Evolutionary conservation across 2,329 filamentous ascomycete species (phyloP).

Genomic region (Fusarium fujikuroi): DNA sequence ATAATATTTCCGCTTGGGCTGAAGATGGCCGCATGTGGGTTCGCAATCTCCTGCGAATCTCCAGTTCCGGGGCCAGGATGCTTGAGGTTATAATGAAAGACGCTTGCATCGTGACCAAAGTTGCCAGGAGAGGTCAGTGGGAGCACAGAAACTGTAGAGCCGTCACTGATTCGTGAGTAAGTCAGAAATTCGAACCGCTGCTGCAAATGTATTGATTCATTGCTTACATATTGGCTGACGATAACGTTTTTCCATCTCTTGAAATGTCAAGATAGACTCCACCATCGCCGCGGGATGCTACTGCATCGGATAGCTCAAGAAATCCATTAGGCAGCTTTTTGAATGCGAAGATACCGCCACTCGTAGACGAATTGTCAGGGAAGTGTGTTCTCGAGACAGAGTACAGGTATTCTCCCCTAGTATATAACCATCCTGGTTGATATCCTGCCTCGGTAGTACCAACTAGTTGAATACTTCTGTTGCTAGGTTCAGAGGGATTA

Average conservation of each 20-base stretch:
- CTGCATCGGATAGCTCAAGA: neutral
- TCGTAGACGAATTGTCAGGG: neutral
- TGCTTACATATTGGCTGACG: neutral
- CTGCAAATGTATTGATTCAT: rapidly evolving
- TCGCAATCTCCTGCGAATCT: neutral
- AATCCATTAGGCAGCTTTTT: neutral
- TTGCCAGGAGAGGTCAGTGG: neutral
- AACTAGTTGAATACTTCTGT: neutral
- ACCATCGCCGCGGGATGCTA: neutral
- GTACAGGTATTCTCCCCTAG: neutral
- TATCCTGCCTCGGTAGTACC: neutral
- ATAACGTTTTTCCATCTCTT: neutral
- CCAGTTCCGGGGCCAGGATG: neutral
- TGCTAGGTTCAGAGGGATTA: neutral
- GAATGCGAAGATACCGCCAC: neutral
- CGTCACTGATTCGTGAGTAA: rapidly evolving
- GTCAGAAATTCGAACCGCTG: rapidly evolving
- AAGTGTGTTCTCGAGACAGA: neutral
- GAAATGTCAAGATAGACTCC: neutral
- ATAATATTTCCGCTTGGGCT: neutral
- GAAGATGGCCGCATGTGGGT: neutral
- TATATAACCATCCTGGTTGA: neutral
- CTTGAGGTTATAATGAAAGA: neutral
- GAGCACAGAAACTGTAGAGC: neutral
- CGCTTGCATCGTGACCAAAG: neutral